Evolutionary conservation across 2,329 filamentous ascomycete genomes (phyloP).

Genomic region (Neoascochyta sp.): DNA sequence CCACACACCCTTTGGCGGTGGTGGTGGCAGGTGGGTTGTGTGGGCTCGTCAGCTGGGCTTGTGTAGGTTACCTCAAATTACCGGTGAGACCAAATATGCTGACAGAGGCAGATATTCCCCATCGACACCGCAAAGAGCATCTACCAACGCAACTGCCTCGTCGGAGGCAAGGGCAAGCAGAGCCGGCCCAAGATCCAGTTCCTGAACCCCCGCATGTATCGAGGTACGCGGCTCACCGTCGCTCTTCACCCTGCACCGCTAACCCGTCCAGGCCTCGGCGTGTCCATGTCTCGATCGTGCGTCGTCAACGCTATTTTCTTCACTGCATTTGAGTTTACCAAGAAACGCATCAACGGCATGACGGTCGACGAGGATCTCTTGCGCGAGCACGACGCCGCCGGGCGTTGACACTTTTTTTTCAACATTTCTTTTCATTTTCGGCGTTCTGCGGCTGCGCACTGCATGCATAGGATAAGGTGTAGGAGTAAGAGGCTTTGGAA

Average conservation of each 20-base stretch:
- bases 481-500: slow-evolving; percentile 8
- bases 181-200: slow-evolving; percentile 68
- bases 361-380: slow-evolving; percentile 37
- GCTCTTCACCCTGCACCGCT: slow-evolving; percentile 1
- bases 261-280: slow-evolving; percentile 55
- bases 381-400: slow-evolving; percentile 24
- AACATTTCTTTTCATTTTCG: slow-evolving; percentile 1
- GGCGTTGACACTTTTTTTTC: slow-evolving; percentile 2
- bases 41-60: slow-evolving; percentile 80
- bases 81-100: slow-evolving; percentile 1
- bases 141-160: slow-evolving; percentile 77
- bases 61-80: slow-evolving; percentile 49
- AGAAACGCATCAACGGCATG: slow-evolving; percentile 53
- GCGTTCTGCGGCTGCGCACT: slow-evolving; percentile 6
- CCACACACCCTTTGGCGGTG: slow-evolving; percentile 76
- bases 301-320: slow-evolving; percentile 88
- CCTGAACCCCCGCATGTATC: slow-evolving; percentile 74
- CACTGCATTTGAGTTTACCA: slow-evolving; percentile 79
- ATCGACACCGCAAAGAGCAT: slow-evolving; percentile 83
- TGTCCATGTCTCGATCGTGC: slow-evolving; percentile 78
- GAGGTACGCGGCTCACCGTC: slow-evolving; percentile 49
- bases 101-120: slow-evolving; percentile 47
- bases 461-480: slow-evolving; percentile 25
- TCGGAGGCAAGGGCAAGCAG: slow-evolving; percentile 59
- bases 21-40: slow-evolving; percentile 75